Conservation (phyloP, 1,139 yeast species). For the Hyphopichia fennica region DNA sequence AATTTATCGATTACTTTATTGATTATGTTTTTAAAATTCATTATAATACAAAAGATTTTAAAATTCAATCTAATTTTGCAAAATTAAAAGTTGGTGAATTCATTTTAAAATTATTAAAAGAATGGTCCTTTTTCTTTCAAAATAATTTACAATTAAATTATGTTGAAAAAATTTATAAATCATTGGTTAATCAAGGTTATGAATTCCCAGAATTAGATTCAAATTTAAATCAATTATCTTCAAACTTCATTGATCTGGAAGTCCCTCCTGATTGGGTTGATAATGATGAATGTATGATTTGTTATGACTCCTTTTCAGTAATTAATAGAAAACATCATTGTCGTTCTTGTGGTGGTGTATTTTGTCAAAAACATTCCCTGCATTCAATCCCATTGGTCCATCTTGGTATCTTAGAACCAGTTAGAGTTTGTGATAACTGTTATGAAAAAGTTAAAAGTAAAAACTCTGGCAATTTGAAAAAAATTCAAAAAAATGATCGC, state of each 20-base stretch:
- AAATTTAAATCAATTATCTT: constrained; percentile 29
- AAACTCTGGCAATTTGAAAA: constrained; percentile 13
- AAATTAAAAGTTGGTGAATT: constrained; percentile 59
- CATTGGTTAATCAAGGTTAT: constrained; percentile 62
- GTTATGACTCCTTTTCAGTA: constrained; percentile 77
- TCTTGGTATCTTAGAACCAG: constrained; percentile 84
- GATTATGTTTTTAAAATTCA: constrained; percentile 40
- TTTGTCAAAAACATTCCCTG: constrained; percentile 79
- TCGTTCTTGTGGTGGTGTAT: constrained; percentile 95
- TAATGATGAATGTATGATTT: constrained; percentile 92
- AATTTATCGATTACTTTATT: constrained; percentile 76
- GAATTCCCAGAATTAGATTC: constrained; percentile 60
- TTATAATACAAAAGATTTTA: constrained; percentile 32
- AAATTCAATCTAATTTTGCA: constrained; percentile 35
- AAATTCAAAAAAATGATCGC: neutral
- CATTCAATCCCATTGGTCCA: constrained; percentile 72
- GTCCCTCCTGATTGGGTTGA: constrained; percentile 99
- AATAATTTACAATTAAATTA: constrained; percentile 67
- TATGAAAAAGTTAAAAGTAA: constrained; percentile 52
- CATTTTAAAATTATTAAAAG: constrained; percentile 66
- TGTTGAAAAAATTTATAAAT: constrained; percentile 61
- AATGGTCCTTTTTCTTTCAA: constrained; percentile 75
- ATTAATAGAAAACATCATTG: constrained; percentile 94
- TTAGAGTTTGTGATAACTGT: constrained; percentile 93
- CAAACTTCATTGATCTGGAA: constrained; percentile 73